Conservation (phyloP, 257 asterid species). For the Solanum arcanum region DNA sequence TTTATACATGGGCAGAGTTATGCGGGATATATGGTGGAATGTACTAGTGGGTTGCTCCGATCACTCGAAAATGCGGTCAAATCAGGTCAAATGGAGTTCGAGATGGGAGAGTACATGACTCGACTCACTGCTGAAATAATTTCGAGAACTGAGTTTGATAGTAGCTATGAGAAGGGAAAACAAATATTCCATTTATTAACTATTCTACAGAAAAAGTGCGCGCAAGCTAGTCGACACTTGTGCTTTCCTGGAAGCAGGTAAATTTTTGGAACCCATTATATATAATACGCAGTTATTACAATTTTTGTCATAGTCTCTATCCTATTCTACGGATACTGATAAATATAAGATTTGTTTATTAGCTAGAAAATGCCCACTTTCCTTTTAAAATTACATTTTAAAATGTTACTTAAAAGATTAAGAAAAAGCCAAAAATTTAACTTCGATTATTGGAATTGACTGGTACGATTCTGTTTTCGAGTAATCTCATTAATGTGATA, state of each 20-base stretch:
- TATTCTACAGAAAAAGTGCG: slow-evolving; percentile 44
- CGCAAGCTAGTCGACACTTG: slow-evolving; percentile 56
- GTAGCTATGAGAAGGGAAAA: slow-evolving; percentile 69
- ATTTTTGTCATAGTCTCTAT: no score
- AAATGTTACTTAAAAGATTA: neutral
- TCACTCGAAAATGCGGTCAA: slow-evolving; percentile 22
- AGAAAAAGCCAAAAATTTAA: neutral
- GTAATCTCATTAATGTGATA: neutral
- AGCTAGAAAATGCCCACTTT: neutral
- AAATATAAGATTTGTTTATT: neutral
- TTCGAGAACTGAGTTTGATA: slow-evolving; percentile 70
- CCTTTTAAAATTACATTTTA: neutral
- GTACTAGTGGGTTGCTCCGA: slow-evolving; percentile 52
- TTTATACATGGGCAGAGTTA: slow-evolving; percentile 35
- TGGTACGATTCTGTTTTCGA: slow-evolving; percentile 4
- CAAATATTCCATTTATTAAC: slow-evolving; percentile 57
- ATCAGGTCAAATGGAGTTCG: slow-evolving; percentile 49
- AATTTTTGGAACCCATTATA: neutral
- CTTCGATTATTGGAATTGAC: slow-evolving; percentile 9
- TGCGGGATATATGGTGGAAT: slow-evolving; percentile 73
- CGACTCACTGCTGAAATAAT: slow-evolving; percentile 82
- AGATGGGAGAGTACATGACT: slow-evolving; percentile 70
- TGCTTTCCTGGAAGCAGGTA: slow-evolving; percentile 94
- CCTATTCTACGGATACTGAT: no score
- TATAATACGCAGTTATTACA: accelerated